Evolutionary conservation across 306 rosid genomes (phyloP), one percentile per base, ranked within the genome.

Genomic region (Spatholobus suberectus): DNA sequence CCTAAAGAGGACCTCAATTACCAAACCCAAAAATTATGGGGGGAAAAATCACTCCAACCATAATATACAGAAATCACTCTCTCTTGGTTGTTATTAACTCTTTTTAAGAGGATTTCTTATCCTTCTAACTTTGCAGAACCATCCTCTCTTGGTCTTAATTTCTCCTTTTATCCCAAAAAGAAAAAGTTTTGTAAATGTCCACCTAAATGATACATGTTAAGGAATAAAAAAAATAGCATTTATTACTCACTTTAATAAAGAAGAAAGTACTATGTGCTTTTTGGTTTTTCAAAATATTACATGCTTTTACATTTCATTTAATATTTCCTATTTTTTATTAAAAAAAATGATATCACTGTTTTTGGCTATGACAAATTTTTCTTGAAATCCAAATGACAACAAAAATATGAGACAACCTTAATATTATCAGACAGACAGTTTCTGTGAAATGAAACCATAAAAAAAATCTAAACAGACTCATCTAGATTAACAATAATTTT

Each of bases 1-100:
- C 12, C 47, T 70, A 52, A 69, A 81, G 12, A 10, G 47, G 75
- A 82, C 47, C 65, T 55, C 52, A 20, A 47, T 35, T 57, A 46
- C 10, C 15, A 21, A 10, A 58, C 37, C 24, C 1, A 77, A 65
- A 67, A 34, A 8, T 74, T 62, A 6, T 29, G 24, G 4, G 46
- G 13, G 0, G 2, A 9, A 29, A 3, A 35, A 20, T 3, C 4
- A 68, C 8, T 37, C 57, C 59, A 55, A 44, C 10, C 34, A 35
- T 20, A 74, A 38, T 66, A 65, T 58, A 46, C 32, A 14, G 55
- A 76, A 24, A 75, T n/a, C 58, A 57, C 37, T 61, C 13, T 15
- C 37, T 26, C 38, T 4, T 24, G n/a, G 18, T 59, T 24, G 35
- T 24, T 32, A 32, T 29, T 34, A 17, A 32, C 18, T 5, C 4